A percentile compares a stretch with the other conserved stretches of the same genome.
These are phyloP conservation scores for Linnemannia zychae DNA, from an alignment of 192 early-diverging fungal genomes.

Conservation along the genomic window DNA sequence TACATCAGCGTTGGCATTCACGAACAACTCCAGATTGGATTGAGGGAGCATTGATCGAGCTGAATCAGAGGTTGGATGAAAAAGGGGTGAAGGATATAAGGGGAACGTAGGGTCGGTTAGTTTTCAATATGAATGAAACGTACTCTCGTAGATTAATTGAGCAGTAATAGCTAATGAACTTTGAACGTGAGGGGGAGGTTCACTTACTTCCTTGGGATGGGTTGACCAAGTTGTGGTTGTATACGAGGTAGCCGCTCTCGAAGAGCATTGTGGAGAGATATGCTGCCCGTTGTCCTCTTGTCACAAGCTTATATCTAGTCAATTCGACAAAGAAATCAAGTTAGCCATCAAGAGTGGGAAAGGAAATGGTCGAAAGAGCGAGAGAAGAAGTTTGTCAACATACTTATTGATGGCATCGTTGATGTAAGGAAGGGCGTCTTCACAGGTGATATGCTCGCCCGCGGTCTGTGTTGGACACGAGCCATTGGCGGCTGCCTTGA, in stretches of 20 bases:
- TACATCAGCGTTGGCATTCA: constrained; percentile 24
- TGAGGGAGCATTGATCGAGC: constrained; percentile 47
- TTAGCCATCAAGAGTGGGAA: neutral
- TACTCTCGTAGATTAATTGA: neutral
- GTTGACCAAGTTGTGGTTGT: constrained; percentile 30
- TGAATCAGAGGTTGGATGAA: neutral
- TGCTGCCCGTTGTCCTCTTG: constrained; percentile 47
- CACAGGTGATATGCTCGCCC: constrained; percentile 32
- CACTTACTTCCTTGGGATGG: constrained; percentile 44
- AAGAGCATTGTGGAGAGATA: constrained; percentile 48
- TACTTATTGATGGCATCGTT: constrained; percentile 49
- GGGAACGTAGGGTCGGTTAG: neutral
- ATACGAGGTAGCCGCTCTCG: constrained; percentile 35
- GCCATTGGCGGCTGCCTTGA: constrained; percentile 24
- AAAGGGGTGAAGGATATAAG: neutral
- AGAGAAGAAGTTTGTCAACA: neutral
- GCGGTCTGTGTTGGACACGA: constrained; percentile 18
- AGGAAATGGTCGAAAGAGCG: neutral
- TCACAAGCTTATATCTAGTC: constrained; percentile 20
- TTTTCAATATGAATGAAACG: neutral
- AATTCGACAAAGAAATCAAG: neutral
- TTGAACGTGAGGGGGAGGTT: neutral
- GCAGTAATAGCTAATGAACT: neutral
- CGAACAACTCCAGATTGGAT: constrained; percentile 15
- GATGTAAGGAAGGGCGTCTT: constrained; percentile 45